Evolutionary conservation across 2,329 filamentous ascomycete genomes (phyloP).

Genomic region (Nemania serpens): DNA sequence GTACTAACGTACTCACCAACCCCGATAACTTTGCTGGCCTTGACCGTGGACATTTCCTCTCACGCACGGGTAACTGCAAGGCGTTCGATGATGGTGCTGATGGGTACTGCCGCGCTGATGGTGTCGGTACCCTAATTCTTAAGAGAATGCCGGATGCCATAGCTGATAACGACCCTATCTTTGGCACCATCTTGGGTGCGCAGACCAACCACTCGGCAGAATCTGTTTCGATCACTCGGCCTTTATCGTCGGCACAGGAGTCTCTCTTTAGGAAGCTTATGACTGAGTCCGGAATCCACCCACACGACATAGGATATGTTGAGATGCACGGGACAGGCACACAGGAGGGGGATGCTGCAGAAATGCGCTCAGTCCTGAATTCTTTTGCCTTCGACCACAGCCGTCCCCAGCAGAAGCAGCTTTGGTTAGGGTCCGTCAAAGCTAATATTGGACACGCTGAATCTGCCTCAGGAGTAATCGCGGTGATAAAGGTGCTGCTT

Average conservation of each 20-base stretch:
- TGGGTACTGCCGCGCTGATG: constrained; percentile 48
- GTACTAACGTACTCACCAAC: constrained; percentile 66
- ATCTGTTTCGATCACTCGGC: constrained; percentile 72
- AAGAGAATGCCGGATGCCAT: constrained; percentile 44
- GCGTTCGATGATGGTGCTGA: constrained; percentile 51
- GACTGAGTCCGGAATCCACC: constrained; percentile 61
- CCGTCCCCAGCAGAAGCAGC: constrained; percentile 35
- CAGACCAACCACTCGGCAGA: constrained; percentile 75
- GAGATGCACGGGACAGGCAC: constrained; percentile 75
- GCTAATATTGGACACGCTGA: constrained; percentile 53
- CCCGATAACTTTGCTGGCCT: constrained; percentile 67
- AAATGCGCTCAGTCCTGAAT: constrained; percentile 65
- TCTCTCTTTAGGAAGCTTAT: background rate
- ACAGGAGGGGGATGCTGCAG: constrained; percentile 69
- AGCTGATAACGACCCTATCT: constrained; percentile 50
- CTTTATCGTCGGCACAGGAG: constrained; percentile 48
- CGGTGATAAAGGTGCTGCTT: constrained; percentile 32
- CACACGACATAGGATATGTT: constrained; percentile 60
- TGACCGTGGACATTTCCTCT: constrained; percentile 66
- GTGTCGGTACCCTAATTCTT: constrained; percentile 31
- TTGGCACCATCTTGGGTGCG: constrained; percentile 50
- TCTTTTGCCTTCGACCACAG: constrained; percentile 56
- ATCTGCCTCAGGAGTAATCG: constrained; percentile 42
- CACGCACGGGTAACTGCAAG: constrained; percentile 50
- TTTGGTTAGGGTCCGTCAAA: constrained; percentile 54